Evolutionary conservation across 2,329 filamentous ascomycete genomes (phyloP), one percentile per base, ranked within the genome.

Genomic region (Exophiala sideris): DNA sequence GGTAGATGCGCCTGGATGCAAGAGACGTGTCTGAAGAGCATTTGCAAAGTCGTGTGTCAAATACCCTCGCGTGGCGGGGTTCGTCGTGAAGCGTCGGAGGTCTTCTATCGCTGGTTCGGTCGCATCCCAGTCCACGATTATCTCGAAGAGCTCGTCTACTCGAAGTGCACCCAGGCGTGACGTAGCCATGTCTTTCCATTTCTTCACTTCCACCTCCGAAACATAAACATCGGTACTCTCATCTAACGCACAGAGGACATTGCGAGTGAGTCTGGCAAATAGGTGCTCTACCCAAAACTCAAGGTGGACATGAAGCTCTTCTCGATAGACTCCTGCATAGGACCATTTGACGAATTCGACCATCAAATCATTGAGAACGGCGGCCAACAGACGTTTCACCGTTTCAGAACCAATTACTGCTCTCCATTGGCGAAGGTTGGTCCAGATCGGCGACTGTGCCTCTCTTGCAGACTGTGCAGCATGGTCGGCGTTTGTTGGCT

Each of bases 1-100:
- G 0, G 84, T 87, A 8, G 82, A 85, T 2, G 82, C 82, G 7
- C 83, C 84, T 3, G 82, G 80, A 62, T 86, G 83, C 11, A 86
- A 68, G 8, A 86, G 67, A 8, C 82, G 76, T 24, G 74, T 72
- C 16, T 76, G 76, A 2, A 85, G 68, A 38, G 78, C 78, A 5
- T 73, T 69, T 2, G 75, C 74, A 62, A 86, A 85, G 42, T 72
- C 73, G 3, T 71, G 72, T 3, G 80, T 81, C 11, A 85, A 70
- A 62, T 81, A 74, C 18, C 75, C 71, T 59, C 84, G 79, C 7
- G 80, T 78, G 2, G 75, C 73, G 2, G 80, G 72, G 16, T 77
- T 73, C 4, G 74, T 79, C 2, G 78, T 74, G 56, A 80, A 81
- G 33, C 81, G 75, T 60, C 81, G 82, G 56, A 86, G 71, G 64